Conservation (phyloP, 306 rosid species). For the Acacia confusa region DNA sequence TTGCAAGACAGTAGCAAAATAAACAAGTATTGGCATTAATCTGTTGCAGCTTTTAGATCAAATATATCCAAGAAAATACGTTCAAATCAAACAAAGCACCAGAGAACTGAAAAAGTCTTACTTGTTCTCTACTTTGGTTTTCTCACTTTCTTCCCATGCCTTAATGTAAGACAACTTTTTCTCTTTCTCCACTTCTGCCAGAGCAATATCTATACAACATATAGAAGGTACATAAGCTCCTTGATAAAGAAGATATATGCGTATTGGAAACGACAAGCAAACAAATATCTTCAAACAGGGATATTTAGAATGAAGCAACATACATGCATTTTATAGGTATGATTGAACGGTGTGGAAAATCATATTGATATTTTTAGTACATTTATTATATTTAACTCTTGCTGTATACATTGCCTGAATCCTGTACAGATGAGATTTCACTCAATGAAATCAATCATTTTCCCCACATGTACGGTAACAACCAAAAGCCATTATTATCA, state of each 20-base stretch:
- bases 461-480: neutral
- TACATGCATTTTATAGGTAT: neutral
- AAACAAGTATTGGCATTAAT: neutral
- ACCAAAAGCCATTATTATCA: neutral
- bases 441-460: too few relatives aligned
- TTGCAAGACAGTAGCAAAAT: neutral
- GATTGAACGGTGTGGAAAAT: neutral
- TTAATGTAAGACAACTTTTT: conserved; percentile 66
- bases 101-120: conserved; percentile 33
- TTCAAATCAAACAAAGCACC: neutral
- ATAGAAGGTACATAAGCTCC: conserved; percentile 7
- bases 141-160: conserved; percentile 99
- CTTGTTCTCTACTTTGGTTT: conserved; percentile 82
- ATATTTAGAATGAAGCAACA: neutral
- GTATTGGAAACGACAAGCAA: neutral
- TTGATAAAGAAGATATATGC: conserved; percentile 5
- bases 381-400: neutral
- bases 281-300: conserved; percentile 4
- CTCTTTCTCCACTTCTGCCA: conserved; percentile 75
- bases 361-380: neutral
- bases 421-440: neutral
- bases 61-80: neutral
- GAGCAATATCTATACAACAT: conserved; percentile 77
- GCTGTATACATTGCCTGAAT: neutral
- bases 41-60: neutral